Percentiles rank a stretch among this genome's conserved stretches.
phyloP scores from a whole-genome alignment of 345 rosid species.

The Sisymbrium altissimum region DNA sequence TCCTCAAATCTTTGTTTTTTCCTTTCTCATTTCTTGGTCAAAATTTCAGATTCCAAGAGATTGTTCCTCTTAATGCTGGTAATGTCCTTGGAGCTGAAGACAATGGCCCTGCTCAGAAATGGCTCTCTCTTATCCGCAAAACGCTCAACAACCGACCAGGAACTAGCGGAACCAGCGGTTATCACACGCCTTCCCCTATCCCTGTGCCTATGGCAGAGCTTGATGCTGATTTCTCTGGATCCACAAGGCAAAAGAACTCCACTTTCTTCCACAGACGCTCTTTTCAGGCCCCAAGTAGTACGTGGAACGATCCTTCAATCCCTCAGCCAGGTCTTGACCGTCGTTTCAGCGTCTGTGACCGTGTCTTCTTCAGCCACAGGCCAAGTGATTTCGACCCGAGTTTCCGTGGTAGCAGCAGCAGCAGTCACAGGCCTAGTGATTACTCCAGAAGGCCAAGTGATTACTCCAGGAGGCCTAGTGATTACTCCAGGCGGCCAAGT shows the following conservation, averaged over 20 bases:
- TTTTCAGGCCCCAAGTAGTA: conserved; percentile 68
- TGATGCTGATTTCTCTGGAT: conserved; percentile 94
- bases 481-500: conserved; percentile 77
- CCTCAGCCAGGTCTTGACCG: conserved; percentile 81
- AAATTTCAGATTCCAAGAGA: conserved; percentile 80
- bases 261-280: conserved; percentile 90
- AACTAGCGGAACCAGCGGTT: conserved; percentile 63
- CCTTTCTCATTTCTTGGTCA: not conserved
- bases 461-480: conserved; percentile 74
- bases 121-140: conserved; percentile 78
- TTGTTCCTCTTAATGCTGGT: conserved; percentile 97
- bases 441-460: conserved; percentile 37
- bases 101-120: conserved; percentile 97
- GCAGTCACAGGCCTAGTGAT: conserved; percentile 35
- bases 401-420: conserved; percentile 38
- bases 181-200: conserved; percentile 87
- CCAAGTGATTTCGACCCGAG: conserved; percentile 77
- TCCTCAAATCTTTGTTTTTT: not conserved
- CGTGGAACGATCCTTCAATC: conserved; percentile 82
- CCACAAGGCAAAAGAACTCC: conserved; percentile 75
- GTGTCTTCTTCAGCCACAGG: conserved; percentile 82
- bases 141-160: conserved; percentile 91
- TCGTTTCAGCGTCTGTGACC: conserved; percentile 91
- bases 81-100: conserved; percentile 96
- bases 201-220: conserved; percentile 88